These are phyloP conservation scores for Trichoderma breve DNA, from an alignment of 2,329 filamentous ascomycete genomes.

Conservation along the genomic window DNA sequence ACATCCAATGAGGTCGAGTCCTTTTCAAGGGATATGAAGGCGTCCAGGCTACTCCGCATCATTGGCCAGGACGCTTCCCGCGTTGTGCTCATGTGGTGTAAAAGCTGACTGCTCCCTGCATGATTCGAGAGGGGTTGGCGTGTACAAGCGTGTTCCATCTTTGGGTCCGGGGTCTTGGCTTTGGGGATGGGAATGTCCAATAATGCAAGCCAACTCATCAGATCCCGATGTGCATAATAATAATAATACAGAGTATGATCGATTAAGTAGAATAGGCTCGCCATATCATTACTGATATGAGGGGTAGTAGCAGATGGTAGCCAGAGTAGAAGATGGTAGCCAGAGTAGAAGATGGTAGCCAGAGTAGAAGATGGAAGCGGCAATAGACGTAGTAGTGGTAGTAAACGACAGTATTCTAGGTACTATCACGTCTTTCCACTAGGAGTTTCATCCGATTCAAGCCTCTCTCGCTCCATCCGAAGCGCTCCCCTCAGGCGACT, in stretches of 20 bases:
- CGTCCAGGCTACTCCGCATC: not conserved
- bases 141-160: not conserved
- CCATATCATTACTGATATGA: not conserved
- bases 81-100: not conserved
- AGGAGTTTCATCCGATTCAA: not conserved
- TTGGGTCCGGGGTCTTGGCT: not conserved
- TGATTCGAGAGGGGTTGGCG: not conserved
- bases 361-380: not conserved
- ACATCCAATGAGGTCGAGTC: not conserved
- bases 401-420: not conserved
- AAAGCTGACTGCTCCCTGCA: not conserved
- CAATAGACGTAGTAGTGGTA: not conserved
- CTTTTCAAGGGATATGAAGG: not conserved
- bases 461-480: not conserved
- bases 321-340: not conserved
- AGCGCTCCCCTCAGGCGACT: not conserved
- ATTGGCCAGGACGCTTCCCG: not conserved
- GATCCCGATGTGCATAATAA: not conserved
- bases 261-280: too few relatives aligned
- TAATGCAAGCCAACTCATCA: not conserved
- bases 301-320: too few relatives aligned
- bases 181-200: not conserved
- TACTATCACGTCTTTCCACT: not conserved
- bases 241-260: not conserved
- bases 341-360: not conserved